Base-by-base conservation (phyloP, 169 alveolate genomes). In the Theileria parva region DNA sequence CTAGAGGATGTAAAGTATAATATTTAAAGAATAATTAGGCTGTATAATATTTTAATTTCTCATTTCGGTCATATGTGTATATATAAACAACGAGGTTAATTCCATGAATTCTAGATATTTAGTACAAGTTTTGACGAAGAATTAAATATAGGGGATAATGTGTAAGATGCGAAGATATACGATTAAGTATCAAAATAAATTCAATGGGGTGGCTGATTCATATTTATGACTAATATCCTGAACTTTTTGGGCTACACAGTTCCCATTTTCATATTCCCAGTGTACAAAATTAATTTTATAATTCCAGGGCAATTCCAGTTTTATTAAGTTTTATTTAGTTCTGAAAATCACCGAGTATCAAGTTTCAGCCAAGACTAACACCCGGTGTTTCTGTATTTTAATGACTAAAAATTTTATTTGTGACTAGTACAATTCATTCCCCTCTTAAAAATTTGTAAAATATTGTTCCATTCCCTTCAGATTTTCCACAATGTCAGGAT, bases 401-500 rank as follows among this genome's bases (percentile, higher is more conserved):
- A 44, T 44, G 53, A 11, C 12, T 44, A 44, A 44, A 44, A 44
- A 4, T 44, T 44, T 15, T 13, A 44, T 44, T 44, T 44, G 48
- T 44, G 12, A 44, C 53, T 44, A 44, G 53, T 44, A 44, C 8
- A 1, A 1, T 44, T 44, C 15, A 44, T 44, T 44, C 15, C 12
- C 53, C 19, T 32, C 5, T 11, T 59, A 59, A 25, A 59, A 2
- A 59, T 25, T 59, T 59, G 67, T 59, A 59, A 59, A 59, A 25
- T 59, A 59, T 59, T 59, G 11, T 59, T 44, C 17, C 15, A 44
- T 13, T 11, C 19, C 53, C 2, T 13, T 44, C 53, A 8, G 53
- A 7, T 44, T 44, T 13, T 44, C 53, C 11, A 59, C 67, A 23
- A 69, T 76, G 73, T 66, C 84, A 27, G 60, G 71, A 48, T 76